Evolutionary conservation across 495 filamentous ascomycete species (phyloP), one percentile per base, ranked within the genome.

Genomic region (Hyaloscypha bicolor): DNA sequence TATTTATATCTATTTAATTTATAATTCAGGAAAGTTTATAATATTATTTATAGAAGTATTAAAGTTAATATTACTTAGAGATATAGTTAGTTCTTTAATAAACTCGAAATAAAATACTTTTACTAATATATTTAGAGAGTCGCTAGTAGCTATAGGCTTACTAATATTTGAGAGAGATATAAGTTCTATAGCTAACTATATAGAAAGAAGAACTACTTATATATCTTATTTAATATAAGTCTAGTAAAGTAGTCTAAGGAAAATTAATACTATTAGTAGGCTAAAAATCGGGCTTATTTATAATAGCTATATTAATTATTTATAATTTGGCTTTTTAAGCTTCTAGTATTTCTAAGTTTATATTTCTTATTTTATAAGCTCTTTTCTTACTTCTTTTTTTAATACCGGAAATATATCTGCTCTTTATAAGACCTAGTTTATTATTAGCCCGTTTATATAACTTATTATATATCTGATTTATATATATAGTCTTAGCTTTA

Each of bases 251-350:
- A 1, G 31, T 63, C 19, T 58, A 2, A 57, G 57, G 52, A 65
- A 30, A 29, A 29, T 57, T 22, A 65, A 65, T 65, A 65, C 52
- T 33, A 65, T 65, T 65, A 25, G 53, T 30, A 58, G 62, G 62
- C 62, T 64, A n/a, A 64, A 64, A 64, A 64, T 25, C 45, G 62
- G 55, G 62, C 62, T 64, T 42, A n/a, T 64, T 64, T 25, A 22
- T 65, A 19, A n/a, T n/a, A n/a, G n/a, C n/a, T n/a, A 65, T 39
- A 65, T 33, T 33, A 57, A 65, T 51, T 22, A 21, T 31, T 9
- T 42, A 30, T 51, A 65, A 65, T 51, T 58, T 65, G 63, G 63
- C 32, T 1, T 25, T 65, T 65, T 45, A 51, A 65, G 37, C 31
- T 65, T 52, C 63, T 58, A 16, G 39, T 33, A 12, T 65, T 9